Conservation (phyloP, 441 rosid genomes). For the Adansonia grandidieri region DNA sequence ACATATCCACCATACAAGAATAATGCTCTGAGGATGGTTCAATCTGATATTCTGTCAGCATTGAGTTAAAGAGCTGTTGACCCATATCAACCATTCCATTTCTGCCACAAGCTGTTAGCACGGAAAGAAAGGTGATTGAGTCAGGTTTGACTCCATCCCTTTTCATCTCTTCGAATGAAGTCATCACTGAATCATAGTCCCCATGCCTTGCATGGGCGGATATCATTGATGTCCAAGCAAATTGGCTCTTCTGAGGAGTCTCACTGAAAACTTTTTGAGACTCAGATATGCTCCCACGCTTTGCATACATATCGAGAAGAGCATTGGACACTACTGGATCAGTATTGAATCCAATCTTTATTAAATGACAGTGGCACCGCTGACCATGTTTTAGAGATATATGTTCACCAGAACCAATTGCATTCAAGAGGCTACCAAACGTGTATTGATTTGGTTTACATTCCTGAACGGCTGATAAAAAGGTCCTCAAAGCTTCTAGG, state of each 20-base stretch:
- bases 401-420: constrained; percentile 76
- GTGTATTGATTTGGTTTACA: constrained; percentile 72
- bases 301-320: constrained; percentile 90
- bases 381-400: constrained; percentile 76
- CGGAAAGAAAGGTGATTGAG: constrained; percentile 76
- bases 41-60: constrained; percentile 59
- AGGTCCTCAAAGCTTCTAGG: constrained; percentile 59
- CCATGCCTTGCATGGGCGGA: constrained; percentile 88
- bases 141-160: constrained; percentile 65
- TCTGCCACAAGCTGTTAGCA: constrained; percentile 82
- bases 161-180: constrained; percentile 64
- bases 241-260: constrained; percentile 51
- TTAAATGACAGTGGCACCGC: constrained; percentile 65
- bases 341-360: constrained; percentile 61
- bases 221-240: constrained; percentile 86
- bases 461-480: constrained; percentile 46
- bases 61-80: constrained; percentile 52
- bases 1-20: constrained; percentile 89
- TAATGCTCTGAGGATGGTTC: constrained; percentile 75
- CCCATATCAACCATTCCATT: constrained; percentile 79
- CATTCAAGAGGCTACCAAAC: constrained; percentile 83
- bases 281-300: constrained; percentile 81
- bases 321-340: constrained; percentile 71
- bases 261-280: constrained; percentile 66
- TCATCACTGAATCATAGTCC: constrained; percentile 71